phyloP scores from a whole-genome alignment of 768 basidiomycete species.

The Lactarius hatsudake region DNA sequence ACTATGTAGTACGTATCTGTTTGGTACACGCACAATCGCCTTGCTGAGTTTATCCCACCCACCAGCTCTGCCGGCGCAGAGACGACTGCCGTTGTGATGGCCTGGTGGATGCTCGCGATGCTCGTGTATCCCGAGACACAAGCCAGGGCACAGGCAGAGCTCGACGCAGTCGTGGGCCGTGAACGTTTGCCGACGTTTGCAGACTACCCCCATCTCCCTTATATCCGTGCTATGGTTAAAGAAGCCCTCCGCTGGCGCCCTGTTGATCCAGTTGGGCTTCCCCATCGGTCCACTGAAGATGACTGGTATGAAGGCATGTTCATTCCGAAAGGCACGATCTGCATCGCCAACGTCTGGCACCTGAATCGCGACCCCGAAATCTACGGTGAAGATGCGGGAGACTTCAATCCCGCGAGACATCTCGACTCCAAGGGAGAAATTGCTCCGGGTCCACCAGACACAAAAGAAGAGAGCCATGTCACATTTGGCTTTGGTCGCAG shows the following conservation, averaged over 20 bases:
- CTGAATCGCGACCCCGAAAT: constrained; percentile 26
- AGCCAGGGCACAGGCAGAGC: constrained; percentile 24
- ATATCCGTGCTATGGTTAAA: constrained; percentile 27
- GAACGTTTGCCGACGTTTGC: constrained; percentile 24
- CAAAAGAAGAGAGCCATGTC: constrained; percentile 26
- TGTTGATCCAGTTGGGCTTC: constrained; percentile 25
- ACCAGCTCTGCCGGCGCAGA: constrained; percentile 26
- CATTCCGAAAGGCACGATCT: constrained; percentile 25
- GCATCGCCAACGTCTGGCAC: constrained; percentile 27
- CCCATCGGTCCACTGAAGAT: constrained; percentile 27
- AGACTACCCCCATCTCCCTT: constrained; percentile 24
- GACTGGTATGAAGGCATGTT: constrained; percentile 29
- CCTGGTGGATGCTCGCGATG: constrained; percentile 26
- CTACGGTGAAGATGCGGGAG: constrained; percentile 23
- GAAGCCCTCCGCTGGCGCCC: constrained; percentile 26
- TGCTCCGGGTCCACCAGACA: constrained; percentile 24
- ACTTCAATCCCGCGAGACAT: constrained; percentile 27
- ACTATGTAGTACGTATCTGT: constrained; percentile 29
- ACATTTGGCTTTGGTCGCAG: constrained; percentile 26
- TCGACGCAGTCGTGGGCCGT: constrained; percentile 26
- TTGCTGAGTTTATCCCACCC: not conserved
- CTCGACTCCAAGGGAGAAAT: constrained; percentile 19
- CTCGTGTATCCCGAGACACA: constrained; percentile 25
- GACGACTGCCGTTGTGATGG: constrained; percentile 27
- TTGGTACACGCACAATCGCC: not conserved